Percentiles rank a stretch among this genome's conserved stretches.
These are phyloP conservation scores for Xylariaceae sp. DNA, from an alignment of 2,329 filamentous ascomycete species.

Conservation along the genomic window DNA sequence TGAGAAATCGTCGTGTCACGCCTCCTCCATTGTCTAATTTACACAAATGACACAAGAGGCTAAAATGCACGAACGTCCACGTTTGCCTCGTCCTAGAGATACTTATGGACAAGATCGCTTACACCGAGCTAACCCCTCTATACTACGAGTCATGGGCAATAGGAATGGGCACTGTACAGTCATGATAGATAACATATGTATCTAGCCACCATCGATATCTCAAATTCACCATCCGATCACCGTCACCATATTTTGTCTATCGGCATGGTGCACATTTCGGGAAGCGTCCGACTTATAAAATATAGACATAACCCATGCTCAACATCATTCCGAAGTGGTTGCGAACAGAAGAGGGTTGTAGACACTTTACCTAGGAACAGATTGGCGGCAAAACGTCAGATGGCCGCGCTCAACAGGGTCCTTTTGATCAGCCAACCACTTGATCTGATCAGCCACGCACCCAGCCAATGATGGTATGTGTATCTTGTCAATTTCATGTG, in stretches of 20 bases:
- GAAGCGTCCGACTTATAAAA: neutral
- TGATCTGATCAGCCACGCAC: slow-evolving; percentile 18
- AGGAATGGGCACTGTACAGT: too few relatives aligned
- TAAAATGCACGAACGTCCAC: too few relatives aligned
- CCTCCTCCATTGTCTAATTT: neutral
- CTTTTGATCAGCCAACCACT: slow-evolving; percentile 16
- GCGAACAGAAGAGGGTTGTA: neutral
- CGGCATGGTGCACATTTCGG: neutral
- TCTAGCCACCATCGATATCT: neutral
- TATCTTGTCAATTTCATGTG: slow-evolving; percentile 9
- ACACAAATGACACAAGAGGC: neutral
- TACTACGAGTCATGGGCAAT: too few relatives aligned
- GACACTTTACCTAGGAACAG: slow-evolving; percentile 10
- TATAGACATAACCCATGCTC: neutral
- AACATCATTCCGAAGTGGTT: neutral
- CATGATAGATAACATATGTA: too few relatives aligned
- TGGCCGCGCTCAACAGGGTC: slow-evolving; percentile 13
- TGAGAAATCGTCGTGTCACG: neutral
- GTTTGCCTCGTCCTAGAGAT: too few relatives aligned
- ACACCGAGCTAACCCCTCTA: too few relatives aligned
- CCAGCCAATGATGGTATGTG: slow-evolving; percentile 15
- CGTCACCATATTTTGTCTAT: neutral
- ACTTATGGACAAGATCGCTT: too few relatives aligned
- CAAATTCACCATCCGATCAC: neutral
- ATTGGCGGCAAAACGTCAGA: slow-evolving; percentile 22